Percentiles rank a stretch among this genome's conserved stretches.
Conservation (phyloP, 352 stramenopile species). For the Phytophthora pinifolia region DNA sequence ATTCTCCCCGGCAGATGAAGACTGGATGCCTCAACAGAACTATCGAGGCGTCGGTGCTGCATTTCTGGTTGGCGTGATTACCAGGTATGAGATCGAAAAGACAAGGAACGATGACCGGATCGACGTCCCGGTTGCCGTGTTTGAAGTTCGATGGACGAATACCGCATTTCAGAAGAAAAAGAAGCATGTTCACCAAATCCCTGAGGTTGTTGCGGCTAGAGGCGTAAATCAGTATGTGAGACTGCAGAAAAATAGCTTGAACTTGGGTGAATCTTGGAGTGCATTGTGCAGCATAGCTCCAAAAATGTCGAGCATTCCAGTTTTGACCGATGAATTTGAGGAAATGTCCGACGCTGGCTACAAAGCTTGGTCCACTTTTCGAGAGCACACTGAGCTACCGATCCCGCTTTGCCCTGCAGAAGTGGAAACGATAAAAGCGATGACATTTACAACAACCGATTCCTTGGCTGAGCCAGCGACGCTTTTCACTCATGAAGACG, state of each 20-base stretch:
- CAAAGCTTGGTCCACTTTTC: not conserved
- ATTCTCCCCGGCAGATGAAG: conserved; percentile 1
- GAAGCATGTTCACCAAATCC: not conserved
- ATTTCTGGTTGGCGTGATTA: not conserved
- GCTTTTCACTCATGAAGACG: conserved; percentile 3
- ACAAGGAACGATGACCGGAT: not conserved
- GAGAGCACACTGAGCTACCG: not conserved
- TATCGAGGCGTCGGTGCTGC: not conserved
- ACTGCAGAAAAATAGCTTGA: not conserved
- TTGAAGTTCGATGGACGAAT: conserved; percentile 5
- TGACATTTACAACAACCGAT: conserved; percentile 2
- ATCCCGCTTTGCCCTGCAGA: not conserved
- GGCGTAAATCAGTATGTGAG: conserved; percentile 4
- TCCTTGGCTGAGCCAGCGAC: not conserved
- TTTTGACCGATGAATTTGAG: conserved; percentile 6
- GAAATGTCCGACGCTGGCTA: not conserved
- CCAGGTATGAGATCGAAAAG: not conserved
- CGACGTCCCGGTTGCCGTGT: not conserved
- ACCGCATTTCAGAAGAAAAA: conserved; percentile 1
- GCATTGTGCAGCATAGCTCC: conserved; percentile 1
- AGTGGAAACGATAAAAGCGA: not conserved
- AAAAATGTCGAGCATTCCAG: conserved; percentile 1
- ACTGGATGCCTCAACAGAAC: not conserved
- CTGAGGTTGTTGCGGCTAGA: not conserved
- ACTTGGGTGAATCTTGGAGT: conserved; percentile 8